Base-by-base conservation (phyloP, 306 rosid genomes). In the Cercis canadensis region DNA sequence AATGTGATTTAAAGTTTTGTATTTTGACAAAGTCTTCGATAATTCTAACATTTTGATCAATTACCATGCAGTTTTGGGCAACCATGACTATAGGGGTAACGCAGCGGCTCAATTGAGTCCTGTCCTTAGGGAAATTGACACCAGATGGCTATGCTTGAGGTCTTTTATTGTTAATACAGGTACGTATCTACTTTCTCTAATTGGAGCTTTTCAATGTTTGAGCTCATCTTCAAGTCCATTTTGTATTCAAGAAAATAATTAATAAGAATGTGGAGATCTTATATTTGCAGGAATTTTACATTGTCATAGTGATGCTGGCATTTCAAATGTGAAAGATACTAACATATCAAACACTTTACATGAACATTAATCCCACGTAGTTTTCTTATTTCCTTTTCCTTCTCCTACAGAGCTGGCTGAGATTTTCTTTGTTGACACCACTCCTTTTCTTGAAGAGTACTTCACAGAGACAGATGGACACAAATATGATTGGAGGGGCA, bases 61-160 rank as follows among this genome's bases (percentile, higher is more conserved):
- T 58, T 62, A 52, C 47, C 31, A 43, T 73, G 79, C 74, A 85
- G 89, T 85, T 76, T 60, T 85, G 81, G 89, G 89, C 4, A 85
- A 85, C 81, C 89, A 85, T 70, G 89, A 85, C 45, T 85, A 85
- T 13, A 85, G 89, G 54, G 89, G 89, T 53, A 75, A 85, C 76
- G 85, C 61, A 69, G 76, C 49, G 65, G 84, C 87, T 46, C 89
- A 85, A 60, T 41, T 85, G 62, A 79, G 87, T 41, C 79, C 74
- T 15, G 18, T 76, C 29, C 87, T 82, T 45, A 85, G 85, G 52
- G 5, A 73, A 79, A 65, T 76, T 52, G 87, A 85, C 69, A 69
- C 56, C 47, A 79, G 86, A 62, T 85, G 89, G 89, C 73, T 82
- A 60, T 85, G 89, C 55, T 47, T 85, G 15, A 82, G 87, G 53